Conservation (phyloP, 1,284 basidiomycete genomes). For the Cryptococcus jaspeensis region DNA sequence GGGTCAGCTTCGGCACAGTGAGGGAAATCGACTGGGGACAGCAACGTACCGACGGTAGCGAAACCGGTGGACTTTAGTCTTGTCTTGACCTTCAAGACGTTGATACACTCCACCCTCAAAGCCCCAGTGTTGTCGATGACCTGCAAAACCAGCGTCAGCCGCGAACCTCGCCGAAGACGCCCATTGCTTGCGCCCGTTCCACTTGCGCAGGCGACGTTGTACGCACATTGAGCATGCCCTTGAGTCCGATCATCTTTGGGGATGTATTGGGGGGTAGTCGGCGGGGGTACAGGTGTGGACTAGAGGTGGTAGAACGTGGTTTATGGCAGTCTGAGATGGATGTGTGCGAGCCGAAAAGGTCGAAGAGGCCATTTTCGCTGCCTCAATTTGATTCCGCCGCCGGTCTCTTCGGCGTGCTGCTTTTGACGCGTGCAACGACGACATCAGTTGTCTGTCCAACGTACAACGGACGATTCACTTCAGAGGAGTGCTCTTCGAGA, state of each 20-base stretch:
- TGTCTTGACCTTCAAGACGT: conserved; percentile 90
- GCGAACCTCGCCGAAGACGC: not conserved
- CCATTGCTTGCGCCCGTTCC: too few relatives aligned
- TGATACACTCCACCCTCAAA: conserved; percentile 92
- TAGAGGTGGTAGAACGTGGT: not conserved
- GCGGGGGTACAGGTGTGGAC: not conserved
- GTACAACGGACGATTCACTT: too few relatives aligned
- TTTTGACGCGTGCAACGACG: not conserved
- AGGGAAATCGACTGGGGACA: not conserved
- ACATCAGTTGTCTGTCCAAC: too few relatives aligned
- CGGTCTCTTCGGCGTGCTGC: not conserved
- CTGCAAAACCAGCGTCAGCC: conserved; percentile 51
- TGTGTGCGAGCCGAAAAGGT: not conserved
- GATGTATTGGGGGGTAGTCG: not conserved
- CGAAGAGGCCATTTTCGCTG: not conserved
- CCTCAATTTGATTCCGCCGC: not conserved
- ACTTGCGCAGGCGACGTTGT: too few relatives aligned
- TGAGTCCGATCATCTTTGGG: conserved; percentile 80
- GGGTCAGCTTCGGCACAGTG: not conserved
- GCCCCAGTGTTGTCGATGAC: conserved; percentile 99
- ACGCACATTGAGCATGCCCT: conserved; percentile 77
- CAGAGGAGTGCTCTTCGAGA: too few relatives aligned
- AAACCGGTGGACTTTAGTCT: conserved; percentile 61
- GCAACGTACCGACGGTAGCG: conserved; percentile 59
- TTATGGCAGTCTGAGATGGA: not conserved